Evolutionary conservation across 345 rosid genomes (phyloP).

Genomic region (Salix exigua): DNA sequence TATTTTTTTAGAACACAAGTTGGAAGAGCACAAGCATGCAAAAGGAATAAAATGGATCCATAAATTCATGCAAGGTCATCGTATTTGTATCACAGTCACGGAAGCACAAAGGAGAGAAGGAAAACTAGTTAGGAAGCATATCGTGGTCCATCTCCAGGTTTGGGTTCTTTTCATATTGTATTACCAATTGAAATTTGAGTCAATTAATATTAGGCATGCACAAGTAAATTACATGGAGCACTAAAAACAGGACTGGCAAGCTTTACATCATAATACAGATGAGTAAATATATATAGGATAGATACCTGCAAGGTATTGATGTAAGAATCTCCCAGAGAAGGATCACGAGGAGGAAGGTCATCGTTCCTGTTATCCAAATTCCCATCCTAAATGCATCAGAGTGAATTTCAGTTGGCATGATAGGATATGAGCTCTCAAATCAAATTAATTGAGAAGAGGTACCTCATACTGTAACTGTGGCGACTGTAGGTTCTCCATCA

Average conservation of each 20-base stretch:
- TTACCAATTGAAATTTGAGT: background rate
- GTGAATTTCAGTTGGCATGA: conserved; percentile 8
- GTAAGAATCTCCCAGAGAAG: conserved; percentile 57
- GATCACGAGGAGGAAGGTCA: conserved; percentile 51
- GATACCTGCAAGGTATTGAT: conserved; percentile 71
- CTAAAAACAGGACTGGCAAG: conserved; percentile 8
- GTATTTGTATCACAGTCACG: background rate
- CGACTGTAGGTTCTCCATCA: conserved; percentile 54
- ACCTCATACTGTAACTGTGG: conserved; percentile 61
- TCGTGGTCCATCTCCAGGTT: background rate
- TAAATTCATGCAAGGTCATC: background rate
- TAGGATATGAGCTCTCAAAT: conserved; percentile 15
- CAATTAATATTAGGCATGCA: background rate
- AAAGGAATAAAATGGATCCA: background rate
- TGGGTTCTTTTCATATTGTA: background rate
- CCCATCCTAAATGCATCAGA: conserved; percentile 50
- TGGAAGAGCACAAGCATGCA: background rate
- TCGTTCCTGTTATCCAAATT: conserved; percentile 43
- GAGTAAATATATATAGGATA: conserved; percentile 6
- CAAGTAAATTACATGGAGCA: background rate
- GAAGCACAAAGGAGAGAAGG: background rate
- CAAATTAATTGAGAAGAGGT: conserved; percentile 27
- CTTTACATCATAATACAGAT: conserved; percentile 2
- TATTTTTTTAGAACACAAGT: background rate
- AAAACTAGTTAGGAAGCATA: background rate